Percentiles rank a stretch among this genome's conserved stretches.
These are phyloP conservation scores for Artomyces pyxidatus DNA, from an alignment of 768 basidiomycete genomes.

Conservation along the genomic window DNA sequence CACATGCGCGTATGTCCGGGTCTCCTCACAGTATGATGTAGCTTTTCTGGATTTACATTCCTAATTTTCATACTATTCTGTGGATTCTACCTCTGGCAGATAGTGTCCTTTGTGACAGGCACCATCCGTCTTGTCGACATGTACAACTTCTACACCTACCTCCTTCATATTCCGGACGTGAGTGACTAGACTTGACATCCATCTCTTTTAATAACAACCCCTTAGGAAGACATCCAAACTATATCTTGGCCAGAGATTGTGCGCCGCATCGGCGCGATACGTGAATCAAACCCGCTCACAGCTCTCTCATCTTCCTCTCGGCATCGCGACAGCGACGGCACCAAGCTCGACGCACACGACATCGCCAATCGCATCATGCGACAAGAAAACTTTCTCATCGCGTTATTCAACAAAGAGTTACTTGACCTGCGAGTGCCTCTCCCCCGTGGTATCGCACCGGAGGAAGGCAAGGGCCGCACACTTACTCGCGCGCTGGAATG, in stretches of 20 bases:
- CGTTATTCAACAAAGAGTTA: constrained; percentile 94
- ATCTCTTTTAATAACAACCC: constrained; percentile 8
- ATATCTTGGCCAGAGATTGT: constrained; percentile 97
- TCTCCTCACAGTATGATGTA: constrained; percentile 22
- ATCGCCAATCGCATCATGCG: constrained; percentile 96
- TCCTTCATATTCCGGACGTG: constrained; percentile 93
- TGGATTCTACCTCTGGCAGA: constrained; percentile 86
- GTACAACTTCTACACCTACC: constrained; percentile 92
- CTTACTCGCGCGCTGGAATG: constrained; percentile 91
- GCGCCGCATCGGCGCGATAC: constrained; percentile 78
- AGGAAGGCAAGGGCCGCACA: constrained; percentile 64
- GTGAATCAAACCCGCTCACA: constrained; percentile 89
- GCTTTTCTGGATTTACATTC: constrained; percentile 78
- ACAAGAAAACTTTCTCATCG: constrained; percentile 97
- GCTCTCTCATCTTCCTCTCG: constrained; percentile 59
- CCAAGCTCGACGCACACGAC: constrained; percentile 95
- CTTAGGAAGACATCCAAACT: constrained; percentile 91
- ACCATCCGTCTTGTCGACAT: constrained; percentile 81
- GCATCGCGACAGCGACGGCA: constrained; percentile 57
- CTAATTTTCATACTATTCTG: constrained; percentile 80
- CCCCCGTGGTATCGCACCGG: constrained; percentile 48
- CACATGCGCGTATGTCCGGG: not conserved
- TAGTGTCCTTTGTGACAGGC: constrained; percentile 68
- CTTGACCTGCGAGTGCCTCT: constrained; percentile 82
- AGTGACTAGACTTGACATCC: constrained; percentile 21